Base-by-base conservation (phyloP, 116 monocot genomes). In the Posidonia oceanica region DNA sequence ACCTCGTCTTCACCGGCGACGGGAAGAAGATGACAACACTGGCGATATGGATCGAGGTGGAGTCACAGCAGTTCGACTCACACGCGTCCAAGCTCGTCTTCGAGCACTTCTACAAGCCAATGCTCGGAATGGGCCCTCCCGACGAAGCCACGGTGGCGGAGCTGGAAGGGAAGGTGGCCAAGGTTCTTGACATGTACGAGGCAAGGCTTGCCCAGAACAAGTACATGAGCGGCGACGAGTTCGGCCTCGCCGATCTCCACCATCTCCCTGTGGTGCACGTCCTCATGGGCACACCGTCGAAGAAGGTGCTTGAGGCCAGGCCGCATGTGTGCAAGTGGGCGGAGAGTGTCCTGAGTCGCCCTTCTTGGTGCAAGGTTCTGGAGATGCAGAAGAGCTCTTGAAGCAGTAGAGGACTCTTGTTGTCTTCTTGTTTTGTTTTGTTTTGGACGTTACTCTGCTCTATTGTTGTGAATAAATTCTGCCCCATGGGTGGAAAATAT, bases 131-230 rank as follows among this genome's bases (percentile, higher is more conserved):
- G 40, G 71, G 66, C 16, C 52, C 54, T 11, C 3, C 76, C 0
- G 76, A 77, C 60, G 63, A 80, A 56, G 44, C 13, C 12, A 40
- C 52, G 13, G 70, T 82, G 12, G 63, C 55, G 0, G 63, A 76
- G 59, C 62, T 40, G 21, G 66, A 75, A 42, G 80, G 52, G 62
- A 68, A 77, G 76, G 48, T 77, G 6, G n/a, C 6, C 61, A 75
- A 77, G 72, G 86, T 86, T 48, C 71, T 86, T 4, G 82, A 86
- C 38, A 72, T 86, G 69, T 86, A 82, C 38, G 80, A 77, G 66
- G 71, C 76, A 3, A 48, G 79, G 13, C 76, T 82, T 4, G 17
- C 64, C 14, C 40, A 72, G 63, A 64, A 29, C 69, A 76, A 75
- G 58, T 86, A 80, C 79, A 39, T 86, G 38, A 76, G 79, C 23